Conservation (phyloP, 371 early-diverging fungal species). For the Mucor sp. region DNA sequence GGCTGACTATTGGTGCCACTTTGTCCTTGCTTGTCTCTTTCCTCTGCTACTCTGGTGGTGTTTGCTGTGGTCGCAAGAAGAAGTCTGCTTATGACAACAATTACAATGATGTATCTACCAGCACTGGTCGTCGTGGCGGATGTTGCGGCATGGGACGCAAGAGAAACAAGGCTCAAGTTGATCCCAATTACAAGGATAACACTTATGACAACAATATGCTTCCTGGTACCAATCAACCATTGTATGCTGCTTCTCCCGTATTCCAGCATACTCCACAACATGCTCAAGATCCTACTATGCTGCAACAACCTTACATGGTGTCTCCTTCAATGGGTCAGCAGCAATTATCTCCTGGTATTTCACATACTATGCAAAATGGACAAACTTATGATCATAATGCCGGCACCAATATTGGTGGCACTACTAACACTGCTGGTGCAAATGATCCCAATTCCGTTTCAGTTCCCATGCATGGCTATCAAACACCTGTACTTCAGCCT, state of each 20-base stretch:
- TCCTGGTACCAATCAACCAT: neutral
- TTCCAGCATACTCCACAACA: neutral
- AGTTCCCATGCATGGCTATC: slow-evolving; percentile 17
- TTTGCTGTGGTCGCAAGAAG: neutral
- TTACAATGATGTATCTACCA: neutral
- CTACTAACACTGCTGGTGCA: neutral
- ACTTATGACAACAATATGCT: neutral
- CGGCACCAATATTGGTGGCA: neutral
- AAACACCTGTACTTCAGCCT: slow-evolving; percentile 21
- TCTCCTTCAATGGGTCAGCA: neutral
- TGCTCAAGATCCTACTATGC: neutral
- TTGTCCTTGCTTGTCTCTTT: slow-evolving; percentile 21
- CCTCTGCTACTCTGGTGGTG: slow-evolving; percentile 13
- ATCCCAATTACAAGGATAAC: slow-evolving; percentile 3
- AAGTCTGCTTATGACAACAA: neutral
- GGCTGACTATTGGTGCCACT: slow-evolving; percentile 37
- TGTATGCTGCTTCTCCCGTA: slow-evolving; percentile 10
- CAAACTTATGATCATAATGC: neutral
- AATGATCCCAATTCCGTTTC: slow-evolving; percentile 2
- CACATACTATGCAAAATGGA: neutral
- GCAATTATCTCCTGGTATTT: neutral
- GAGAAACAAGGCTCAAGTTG: slow-evolving; percentile 9
- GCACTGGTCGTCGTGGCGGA: neutral
- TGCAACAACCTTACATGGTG: slow-evolving; percentile 19
- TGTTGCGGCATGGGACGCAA: neutral